Evolutionary conservation across 202 grass and related monocot species (phyloP).

Genomic region (Musa balbisiana): DNA sequence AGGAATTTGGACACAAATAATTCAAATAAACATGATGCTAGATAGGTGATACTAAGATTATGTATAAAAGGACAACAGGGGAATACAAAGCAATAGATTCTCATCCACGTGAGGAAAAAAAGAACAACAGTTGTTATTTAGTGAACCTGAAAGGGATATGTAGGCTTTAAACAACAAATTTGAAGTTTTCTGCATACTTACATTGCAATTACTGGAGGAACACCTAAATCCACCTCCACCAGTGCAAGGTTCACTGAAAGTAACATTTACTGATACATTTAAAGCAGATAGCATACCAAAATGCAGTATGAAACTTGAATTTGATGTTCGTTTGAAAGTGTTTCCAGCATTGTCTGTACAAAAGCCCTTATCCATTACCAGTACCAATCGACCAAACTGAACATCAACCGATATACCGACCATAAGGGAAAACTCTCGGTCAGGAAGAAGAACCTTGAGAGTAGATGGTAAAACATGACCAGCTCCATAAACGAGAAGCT

Average conservation of each 20-base stretch:
- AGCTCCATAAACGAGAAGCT: constrained; percentile 79
- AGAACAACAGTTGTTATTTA: background rate
- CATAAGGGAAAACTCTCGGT: constrained; percentile 43
- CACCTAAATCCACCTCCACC: constrained; percentile 62
- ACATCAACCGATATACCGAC: constrained; percentile 37
- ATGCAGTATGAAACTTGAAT: constrained; percentile 63
- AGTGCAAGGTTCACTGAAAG: constrained; percentile 69
- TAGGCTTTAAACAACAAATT: background rate
- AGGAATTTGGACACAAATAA: too few relatives aligned
- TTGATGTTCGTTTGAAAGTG: constrained; percentile 58
- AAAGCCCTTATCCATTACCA: constrained; percentile 60
- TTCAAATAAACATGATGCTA: too few relatives aligned
- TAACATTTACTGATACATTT: constrained; percentile 44
- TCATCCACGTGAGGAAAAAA: background rate
- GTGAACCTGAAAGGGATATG: background rate
- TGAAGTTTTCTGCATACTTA: constrained; percentile 24
- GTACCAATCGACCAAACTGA: constrained; percentile 65
- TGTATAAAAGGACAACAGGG: too few relatives aligned
- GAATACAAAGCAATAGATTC: background rate
- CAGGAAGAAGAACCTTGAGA: constrained; percentile 42
- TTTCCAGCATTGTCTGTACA: constrained; percentile 72
- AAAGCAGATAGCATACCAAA: constrained; percentile 54
- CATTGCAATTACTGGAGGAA: constrained; percentile 50
- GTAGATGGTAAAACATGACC: constrained; percentile 63
- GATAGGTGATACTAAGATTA: too few relatives aligned